These are phyloP conservation scores for Xylariomycetidae sp. DNA, from an alignment of 2,329 filamentous ascomycete species.

Conservation along the genomic window DNA sequence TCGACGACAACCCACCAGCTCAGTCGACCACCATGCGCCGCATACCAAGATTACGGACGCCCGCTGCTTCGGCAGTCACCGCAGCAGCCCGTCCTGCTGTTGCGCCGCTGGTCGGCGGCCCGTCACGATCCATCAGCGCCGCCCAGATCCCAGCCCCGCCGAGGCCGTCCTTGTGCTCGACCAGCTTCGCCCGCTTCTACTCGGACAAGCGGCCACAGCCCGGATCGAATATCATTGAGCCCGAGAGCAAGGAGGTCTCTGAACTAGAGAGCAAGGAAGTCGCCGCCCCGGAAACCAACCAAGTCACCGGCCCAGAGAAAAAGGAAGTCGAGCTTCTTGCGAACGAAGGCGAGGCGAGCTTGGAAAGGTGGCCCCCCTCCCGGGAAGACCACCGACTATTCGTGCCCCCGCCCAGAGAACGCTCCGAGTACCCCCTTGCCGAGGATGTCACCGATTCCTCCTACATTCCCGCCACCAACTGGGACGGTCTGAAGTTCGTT, in stretches of 20 bases:
- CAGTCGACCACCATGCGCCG: constrained; percentile 21
- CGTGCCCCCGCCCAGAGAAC: constrained; percentile 15
- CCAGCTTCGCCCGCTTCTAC: constrained; percentile 17
- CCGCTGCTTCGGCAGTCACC: constrained; percentile 13
- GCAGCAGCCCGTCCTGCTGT: constrained; percentile 1
- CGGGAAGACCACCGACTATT: constrained; percentile 5
- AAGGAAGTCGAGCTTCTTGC: no score
- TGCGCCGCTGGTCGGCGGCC: no score
- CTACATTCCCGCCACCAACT: constrained; percentile 43
- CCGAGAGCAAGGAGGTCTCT: neutral
- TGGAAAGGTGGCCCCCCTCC: neutral
- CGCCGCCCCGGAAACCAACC: neutral
- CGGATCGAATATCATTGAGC: no score
- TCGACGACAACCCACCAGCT: neutral
- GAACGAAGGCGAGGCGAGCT: neutral
- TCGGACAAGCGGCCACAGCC: constrained; percentile 13
- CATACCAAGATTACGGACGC: constrained; percentile 23
- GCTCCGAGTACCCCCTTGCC: constrained; percentile 21
- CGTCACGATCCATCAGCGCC: no score
- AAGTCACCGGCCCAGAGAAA: neutral
- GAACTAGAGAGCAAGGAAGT: neutral
- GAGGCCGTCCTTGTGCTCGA: constrained; percentile 1
- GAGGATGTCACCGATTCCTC: constrained; percentile 26
- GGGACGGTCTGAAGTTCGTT: constrained; percentile 41
- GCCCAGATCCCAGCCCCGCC: no score